phyloP scores from a whole-genome alignment of 257 asterid genomes.

The Solanum etuberosum region DNA sequence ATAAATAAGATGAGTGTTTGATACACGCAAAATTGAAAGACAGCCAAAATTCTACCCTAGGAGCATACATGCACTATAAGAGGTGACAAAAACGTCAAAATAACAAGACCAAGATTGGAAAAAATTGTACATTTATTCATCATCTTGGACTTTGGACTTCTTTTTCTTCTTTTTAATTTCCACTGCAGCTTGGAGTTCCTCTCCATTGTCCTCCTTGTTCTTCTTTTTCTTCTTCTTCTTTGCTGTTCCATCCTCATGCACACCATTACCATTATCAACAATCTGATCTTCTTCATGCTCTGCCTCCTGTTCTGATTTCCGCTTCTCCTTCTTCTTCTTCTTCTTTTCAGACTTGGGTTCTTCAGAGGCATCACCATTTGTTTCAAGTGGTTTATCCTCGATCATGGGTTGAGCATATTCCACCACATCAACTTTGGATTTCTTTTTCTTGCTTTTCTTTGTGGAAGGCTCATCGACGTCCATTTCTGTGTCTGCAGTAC shows the following conservation, averaged over 20 bases:
- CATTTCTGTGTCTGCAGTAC: conserved; percentile 15
- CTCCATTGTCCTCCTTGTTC: conserved; percentile 28
- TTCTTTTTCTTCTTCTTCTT: conserved; percentile 71
- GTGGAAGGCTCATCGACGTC: conserved; percentile 26
- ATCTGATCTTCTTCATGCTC: conserved; percentile 14
- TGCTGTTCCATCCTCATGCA: conserved; percentile 41
- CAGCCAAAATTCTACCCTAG: not conserved
- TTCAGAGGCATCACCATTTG: conserved; percentile 40
- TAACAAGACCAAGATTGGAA: not conserved
- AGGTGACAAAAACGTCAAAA: not conserved
- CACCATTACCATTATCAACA: conserved; percentile 10
- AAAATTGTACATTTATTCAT: conserved; percentile 8
- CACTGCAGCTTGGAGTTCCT: conserved; percentile 17
- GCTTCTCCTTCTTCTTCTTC: conserved; percentile 68
- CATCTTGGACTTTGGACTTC: conserved; percentile 32
- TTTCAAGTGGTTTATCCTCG: conserved; percentile 32
- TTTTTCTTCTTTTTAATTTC: conserved; percentile 52
- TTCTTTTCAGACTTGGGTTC: conserved; percentile 69
- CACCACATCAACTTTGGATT: conserved; percentile 16
- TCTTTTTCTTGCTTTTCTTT: conserved; percentile 43
- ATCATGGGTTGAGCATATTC: conserved; percentile 20
- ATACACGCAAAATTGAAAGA: not conserved
- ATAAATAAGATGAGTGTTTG: not conserved
- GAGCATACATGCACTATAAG: not conserved
- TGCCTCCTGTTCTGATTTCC: conserved; percentile 35